Evolutionary conservation across 2,329 filamentous ascomycete genomes (phyloP), one percentile per base, ranked within the genome.

Genomic region (Cordyceps javanica): DNA sequence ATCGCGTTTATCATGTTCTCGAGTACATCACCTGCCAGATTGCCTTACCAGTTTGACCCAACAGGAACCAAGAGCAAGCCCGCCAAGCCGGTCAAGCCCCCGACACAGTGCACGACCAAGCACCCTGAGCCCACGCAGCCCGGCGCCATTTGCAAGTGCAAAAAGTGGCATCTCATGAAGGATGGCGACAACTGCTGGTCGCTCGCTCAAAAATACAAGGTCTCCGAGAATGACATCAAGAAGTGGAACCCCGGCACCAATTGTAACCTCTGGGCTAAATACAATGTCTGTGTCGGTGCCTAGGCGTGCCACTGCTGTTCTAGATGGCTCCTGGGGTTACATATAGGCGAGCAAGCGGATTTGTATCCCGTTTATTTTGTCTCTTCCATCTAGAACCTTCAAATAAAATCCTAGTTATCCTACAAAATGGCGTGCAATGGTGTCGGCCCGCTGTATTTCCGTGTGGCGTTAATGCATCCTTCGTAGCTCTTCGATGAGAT

Each of bases 401-500:
- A 5, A 30, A 21, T 41, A 45, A 7, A 23, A 11, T n/a, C 28
- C 41, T 5, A 13, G 13, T 1, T 36, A 26, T 26, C 10, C 9
- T 11, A 25, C 51, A 45, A 13, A 41, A 21, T 5, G 3, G 2
- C 4, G 23, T 23, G 19, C 8, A 26, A 3, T 28, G 16, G 19
- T 28, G 19, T 42, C 36, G 21, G 5, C 23, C 4, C 3, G 23
- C 19, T 21, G 8, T 11, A 7, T n/a, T 38, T 14, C 53, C 21
- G 32, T 23, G n/a, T 14, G 9, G 2, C 21, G 26, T 41, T 67
- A 88, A 69, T 87, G 83, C 71, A 88, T 73, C 60, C 82, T 75
- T 68, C 81, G 82, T 59, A 89, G 67, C 65, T 85, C 82, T 65
- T 87, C 85, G 2, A 88, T 75, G 55, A 85, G 65, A 53, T 80